These are phyloP conservation scores for Vanilla planifolia DNA, from an alignment of 106 monocot genomes.

Conservation along the genomic window DNA sequence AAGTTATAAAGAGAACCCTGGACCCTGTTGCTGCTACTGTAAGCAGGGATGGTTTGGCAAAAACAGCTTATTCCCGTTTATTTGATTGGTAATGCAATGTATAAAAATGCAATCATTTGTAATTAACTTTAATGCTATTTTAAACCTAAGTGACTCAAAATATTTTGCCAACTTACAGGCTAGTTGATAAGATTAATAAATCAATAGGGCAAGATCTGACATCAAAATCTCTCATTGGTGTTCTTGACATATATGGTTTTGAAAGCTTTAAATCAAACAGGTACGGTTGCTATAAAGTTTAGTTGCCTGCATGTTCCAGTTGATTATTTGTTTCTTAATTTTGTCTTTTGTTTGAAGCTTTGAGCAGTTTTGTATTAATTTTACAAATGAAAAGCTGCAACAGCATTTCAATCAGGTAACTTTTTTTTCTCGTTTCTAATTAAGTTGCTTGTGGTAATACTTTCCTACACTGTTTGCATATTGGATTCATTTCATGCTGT, in stretches of 20 bases:
- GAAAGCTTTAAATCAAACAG: slow-evolving; percentile 96
- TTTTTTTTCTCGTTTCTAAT: not conserved
- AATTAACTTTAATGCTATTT: no score
- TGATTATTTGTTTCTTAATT: not conserved
- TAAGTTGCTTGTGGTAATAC: not conserved
- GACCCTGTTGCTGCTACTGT: slow-evolving; percentile 75
- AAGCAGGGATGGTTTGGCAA: slow-evolving; percentile 96
- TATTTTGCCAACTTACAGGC: slow-evolving; percentile 40
- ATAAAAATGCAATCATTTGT: not conserved
- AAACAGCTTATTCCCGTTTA: slow-evolving; percentile 86
- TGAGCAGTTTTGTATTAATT: slow-evolving; percentile 95
- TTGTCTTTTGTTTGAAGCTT: slow-evolving; percentile 34
- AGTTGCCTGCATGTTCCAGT: not conserved
- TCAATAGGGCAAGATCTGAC: slow-evolving; percentile 92
- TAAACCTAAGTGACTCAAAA: not conserved
- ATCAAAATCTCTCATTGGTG: slow-evolving; percentile 87
- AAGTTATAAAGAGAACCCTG: slow-evolving; percentile 86
- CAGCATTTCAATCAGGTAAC: slow-evolving; percentile 95
- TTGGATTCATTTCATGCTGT: slow-evolving; percentile 3
- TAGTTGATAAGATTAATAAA: slow-evolving; percentile 91
- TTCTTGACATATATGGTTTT: slow-evolving; percentile 99
- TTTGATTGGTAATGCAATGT: slow-evolving; percentile 84
- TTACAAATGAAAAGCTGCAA: slow-evolving; percentile 89
- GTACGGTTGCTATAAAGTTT: slow-evolving; percentile 16
- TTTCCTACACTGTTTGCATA: not conserved